These are phyloP conservation scores for Urochloa ruziziensis DNA, from an alignment of 176 grass and related monocot genomes.

Conservation along the genomic window DNA sequence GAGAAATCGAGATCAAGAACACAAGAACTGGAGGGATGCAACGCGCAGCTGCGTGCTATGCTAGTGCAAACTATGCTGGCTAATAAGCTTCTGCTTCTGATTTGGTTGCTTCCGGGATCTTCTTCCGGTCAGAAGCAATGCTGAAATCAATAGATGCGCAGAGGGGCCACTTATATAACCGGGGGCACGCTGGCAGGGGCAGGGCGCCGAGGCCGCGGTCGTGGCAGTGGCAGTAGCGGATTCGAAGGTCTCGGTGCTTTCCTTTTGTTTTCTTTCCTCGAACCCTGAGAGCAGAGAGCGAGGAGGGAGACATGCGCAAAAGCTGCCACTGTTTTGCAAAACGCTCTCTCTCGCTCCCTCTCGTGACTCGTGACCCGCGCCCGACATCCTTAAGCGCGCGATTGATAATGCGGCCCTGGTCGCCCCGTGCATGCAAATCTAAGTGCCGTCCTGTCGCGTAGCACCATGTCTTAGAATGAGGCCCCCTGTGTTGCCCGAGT, in stretches of 20 bases:
- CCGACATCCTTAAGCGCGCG: constrained; percentile 75
- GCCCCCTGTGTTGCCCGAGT: constrained; percentile 4
- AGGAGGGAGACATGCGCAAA: constrained; percentile 87
- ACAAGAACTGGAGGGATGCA: neutral
- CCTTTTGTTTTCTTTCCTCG: constrained; percentile 34
- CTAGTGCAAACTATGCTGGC: neutral
- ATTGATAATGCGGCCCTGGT: constrained; percentile 64
- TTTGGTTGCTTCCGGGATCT: constrained; percentile 76
- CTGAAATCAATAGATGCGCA: constrained; percentile 91
- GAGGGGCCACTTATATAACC: constrained; percentile 41
- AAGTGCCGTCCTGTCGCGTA: constrained; percentile 86
- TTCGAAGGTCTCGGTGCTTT: constrained; percentile 59
- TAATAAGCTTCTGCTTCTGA: constrained; percentile 32
- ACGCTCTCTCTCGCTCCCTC: neutral
- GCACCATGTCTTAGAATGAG: constrained; percentile 86
- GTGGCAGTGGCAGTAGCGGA: constrained; percentile 37
- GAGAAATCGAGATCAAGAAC: neutral
- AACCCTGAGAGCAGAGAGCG: constrained; percentile 4
- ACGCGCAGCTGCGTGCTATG: too few species aligned
- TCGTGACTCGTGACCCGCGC: constrained; percentile 49
- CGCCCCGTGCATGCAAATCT: constrained; percentile 69
- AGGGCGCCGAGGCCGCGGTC: constrained; percentile 24
- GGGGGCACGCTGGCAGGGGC: neutral
- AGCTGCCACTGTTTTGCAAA: constrained; percentile 83
- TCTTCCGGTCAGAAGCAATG: constrained; percentile 59